phyloP scores from a whole-genome alignment of 2,329 filamentous ascomycete genomes.

The Pestalotiopsis sp. region DNA sequence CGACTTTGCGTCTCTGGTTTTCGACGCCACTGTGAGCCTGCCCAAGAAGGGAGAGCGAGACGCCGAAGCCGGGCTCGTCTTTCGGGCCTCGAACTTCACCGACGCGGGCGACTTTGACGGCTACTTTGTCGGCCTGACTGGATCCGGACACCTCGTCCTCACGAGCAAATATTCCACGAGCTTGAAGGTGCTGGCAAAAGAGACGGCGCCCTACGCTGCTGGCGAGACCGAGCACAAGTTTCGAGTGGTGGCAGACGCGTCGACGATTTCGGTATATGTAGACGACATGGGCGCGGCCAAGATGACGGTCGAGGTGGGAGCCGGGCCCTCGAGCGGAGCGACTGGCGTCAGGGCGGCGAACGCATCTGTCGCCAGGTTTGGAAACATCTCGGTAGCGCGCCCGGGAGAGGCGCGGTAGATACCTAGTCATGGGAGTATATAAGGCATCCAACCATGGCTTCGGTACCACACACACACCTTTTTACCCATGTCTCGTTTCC shows the following conservation, averaged over 20 bases:
- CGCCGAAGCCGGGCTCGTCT: slow-evolving; percentile 4
- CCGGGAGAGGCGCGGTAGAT: not conserved
- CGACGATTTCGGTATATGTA: not conserved
- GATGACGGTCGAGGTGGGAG: not conserved
- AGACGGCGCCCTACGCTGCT: not conserved
- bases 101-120: not conserved
- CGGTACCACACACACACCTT: not conserved
- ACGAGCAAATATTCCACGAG: not conserved
- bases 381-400: not conserved
- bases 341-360: not conserved
- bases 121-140: slow-evolving; percentile 1
- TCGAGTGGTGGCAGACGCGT: not conserved
- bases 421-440: not conserved
- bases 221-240: not conserved
- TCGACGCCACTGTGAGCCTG: slow-evolving; percentile 24
- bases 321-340: not conserved
- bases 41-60: not conserved
- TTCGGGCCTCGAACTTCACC: not conserved
- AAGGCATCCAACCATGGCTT: not conserved
- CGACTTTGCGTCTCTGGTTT: slow-evolving; percentile 35
- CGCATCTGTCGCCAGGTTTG: not conserved
- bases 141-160: not conserved
- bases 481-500: not conserved
- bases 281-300: not conserved
- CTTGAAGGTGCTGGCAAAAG: not conserved